Conservation (phyloP, 1,284 basidiomycete genomes). For the Tranzscheliella williamsii region DNA sequence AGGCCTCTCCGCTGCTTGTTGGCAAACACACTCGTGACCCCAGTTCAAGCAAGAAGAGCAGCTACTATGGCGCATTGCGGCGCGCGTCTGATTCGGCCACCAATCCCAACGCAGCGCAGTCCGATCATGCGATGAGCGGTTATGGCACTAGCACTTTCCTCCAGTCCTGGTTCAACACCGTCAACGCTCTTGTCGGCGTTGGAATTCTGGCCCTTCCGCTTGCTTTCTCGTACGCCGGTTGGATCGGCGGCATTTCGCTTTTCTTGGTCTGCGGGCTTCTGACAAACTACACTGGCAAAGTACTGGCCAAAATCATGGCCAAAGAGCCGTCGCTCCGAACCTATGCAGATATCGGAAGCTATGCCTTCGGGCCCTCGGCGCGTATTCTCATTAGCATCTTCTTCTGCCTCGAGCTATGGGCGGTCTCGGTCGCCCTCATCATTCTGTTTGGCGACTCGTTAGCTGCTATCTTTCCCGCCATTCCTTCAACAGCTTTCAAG, state of each 20-base stretch:
- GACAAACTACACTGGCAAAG: slow-evolving; percentile 59
- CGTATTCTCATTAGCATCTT: slow-evolving; percentile 51
- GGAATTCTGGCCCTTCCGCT: slow-evolving; percentile 57
- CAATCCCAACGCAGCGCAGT: slow-evolving; percentile 7
- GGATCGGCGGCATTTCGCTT: slow-evolving; percentile 45
- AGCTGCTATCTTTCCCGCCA: slow-evolving; percentile 32
- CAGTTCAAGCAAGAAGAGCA: slow-evolving; percentile 1
- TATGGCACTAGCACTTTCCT: slow-evolving; percentile 49
- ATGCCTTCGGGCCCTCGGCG: slow-evolving; percentile 52
- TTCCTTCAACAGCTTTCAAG: slow-evolving; percentile 46
- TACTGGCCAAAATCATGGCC: slow-evolving; percentile 56
- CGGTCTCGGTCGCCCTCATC: slow-evolving; percentile 54
- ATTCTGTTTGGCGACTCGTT: slow-evolving; percentile 56
- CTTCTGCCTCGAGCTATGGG: slow-evolving; percentile 58
- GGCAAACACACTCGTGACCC: neutral
- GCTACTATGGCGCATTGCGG: slow-evolving; percentile 7
- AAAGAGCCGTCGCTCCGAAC: slow-evolving; percentile 52
- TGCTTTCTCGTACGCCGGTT: slow-evolving; percentile 53
- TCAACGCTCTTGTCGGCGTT: slow-evolving; percentile 58
- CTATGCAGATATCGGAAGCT: slow-evolving; percentile 58
- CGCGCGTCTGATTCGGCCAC: slow-evolving; percentile 13
- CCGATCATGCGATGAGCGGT: slow-evolving; percentile 7
- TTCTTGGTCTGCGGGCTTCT: slow-evolving; percentile 52
- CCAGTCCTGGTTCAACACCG: slow-evolving; percentile 59
- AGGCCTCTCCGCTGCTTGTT: no score